Base-by-base conservation (phyloP, 2,329 filamentous ascomycete species). In the Neopestalotiopsis sp. region DNA sequence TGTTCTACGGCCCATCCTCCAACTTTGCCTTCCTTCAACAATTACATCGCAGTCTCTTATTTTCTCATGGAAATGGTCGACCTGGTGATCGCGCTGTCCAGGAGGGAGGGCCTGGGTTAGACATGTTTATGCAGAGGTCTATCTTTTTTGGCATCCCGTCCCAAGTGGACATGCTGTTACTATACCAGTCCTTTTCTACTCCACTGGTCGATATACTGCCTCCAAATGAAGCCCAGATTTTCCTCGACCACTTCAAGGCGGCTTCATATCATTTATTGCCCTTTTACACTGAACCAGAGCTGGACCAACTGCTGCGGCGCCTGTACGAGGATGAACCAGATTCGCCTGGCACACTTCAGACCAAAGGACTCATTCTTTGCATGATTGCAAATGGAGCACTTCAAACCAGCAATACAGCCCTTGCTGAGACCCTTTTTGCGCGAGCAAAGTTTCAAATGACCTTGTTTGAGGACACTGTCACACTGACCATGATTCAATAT, bases 21-120 rank as follows among this genome's bases (percentile, higher is more conserved):
- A 75, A 74, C 49, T 77, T 77, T 42, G 76, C 76, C 5, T 78
- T 78, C 45, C 66, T 77, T 28, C 76, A 78, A 28, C 76, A 78
- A 63, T 65, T 78, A 4, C 76, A 78, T 57, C 69, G 75, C 20
- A 71, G 74, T 17, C 70, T 78, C 13, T 66, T 78, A 4, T 76
- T 72, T 1, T 68, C 70, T 9, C 67, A 72, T 40, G 67, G 67
- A 4, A 67, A 28, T 14, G 70, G 69, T 20, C 34, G 53, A 12
- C 69, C 67, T 24, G 72, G 74, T 30, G 71, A 74, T 34, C 72
- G 71, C 42, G 74, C 76, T 62, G 75, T 73, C 12, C 61, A 63
- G 61, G 61, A 63, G 34, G 61, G 61, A 13, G 71, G 75, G 1
- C 69, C 72, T 1, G 73, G 75, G 3, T 57, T 78, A 32, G 76